A percentile compares a stretch with the other conserved stretches of the same genome.
Evolutionary conservation across 2,329 filamentous ascomycete genomes (phyloP).

Genomic region (Cladosporium sp.): DNA sequence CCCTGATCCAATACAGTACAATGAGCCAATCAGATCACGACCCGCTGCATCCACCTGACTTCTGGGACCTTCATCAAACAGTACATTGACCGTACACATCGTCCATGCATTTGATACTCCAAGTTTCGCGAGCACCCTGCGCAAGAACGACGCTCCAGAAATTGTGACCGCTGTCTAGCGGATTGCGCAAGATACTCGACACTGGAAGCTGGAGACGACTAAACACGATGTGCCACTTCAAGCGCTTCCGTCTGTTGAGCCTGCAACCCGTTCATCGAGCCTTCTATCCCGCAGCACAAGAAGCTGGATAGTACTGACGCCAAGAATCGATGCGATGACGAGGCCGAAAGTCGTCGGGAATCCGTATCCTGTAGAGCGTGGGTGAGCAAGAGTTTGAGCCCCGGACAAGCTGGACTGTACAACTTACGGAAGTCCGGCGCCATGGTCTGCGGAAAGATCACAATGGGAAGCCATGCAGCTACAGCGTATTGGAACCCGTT

Average conservation of each 20-base stretch:
- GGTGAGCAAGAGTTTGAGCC: not conserved
- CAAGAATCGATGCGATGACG: conserved; percentile 10
- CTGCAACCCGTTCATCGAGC: not conserved
- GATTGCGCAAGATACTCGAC: not conserved
- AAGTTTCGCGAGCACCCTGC: not conserved
- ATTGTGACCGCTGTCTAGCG: not conserved
- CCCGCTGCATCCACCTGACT: not conserved
- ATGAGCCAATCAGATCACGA: too few species aligned
- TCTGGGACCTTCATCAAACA: not conserved
- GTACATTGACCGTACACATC: not conserved
- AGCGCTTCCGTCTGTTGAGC: not conserved
- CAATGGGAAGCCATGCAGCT: conserved; percentile 64
- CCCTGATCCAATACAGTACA: too few species aligned
- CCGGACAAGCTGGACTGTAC: not conserved
- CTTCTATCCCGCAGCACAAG: not conserved
- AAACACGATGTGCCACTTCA: not conserved
- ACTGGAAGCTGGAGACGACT: not conserved
- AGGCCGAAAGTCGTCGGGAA: conserved; percentile 21
- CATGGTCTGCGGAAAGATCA: conserved; percentile 23
- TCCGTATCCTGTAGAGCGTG: conserved; percentile 12
- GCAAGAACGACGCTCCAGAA: not conserved
- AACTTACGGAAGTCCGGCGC: conserved; percentile 14
- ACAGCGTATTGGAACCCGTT: conserved; percentile 69
- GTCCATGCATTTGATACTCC: not conserved
- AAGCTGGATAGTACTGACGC: not conserved